A percentile compares a stretch with the other conserved stretches of the same genome.
These are phyloP conservation scores for Phytophthora europaea DNA, from an alignment of 352 stramenopile genomes.

Conservation along the genomic window DNA sequence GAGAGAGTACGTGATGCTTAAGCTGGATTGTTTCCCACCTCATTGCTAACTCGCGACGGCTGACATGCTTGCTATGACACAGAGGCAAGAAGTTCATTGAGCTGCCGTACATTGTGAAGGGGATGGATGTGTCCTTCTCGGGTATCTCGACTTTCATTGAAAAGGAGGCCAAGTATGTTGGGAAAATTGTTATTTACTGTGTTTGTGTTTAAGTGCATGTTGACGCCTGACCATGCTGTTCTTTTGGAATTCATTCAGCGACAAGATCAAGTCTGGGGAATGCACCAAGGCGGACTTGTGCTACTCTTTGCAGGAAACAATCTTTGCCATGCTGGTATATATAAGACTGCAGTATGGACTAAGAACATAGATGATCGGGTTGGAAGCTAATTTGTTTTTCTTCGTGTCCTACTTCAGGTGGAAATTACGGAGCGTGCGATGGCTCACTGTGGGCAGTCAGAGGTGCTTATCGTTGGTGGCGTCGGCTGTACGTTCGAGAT, in stretches of 20 bases:
- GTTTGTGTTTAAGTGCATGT: not conserved
- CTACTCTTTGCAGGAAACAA: conserved; percentile 99
- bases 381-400: not conserved
- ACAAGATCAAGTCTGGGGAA: conserved; percentile 85
- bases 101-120: conserved; percentile 99
- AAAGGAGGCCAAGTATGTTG: conserved; percentile 87
- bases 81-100: conserved; percentile 94
- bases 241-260: conserved; percentile 38
- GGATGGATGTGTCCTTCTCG: conserved; percentile 99
- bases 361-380: not conserved
- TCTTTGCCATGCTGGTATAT: conserved; percentile 99
- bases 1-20: conserved; percentile 75
- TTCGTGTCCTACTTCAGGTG: conserved; percentile 59
- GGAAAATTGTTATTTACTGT: not conserved
- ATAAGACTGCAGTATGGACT: not conserved
- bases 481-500: conserved; percentile 95
- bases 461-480: conserved; percentile 99
- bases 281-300: conserved; percentile 98
- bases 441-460: conserved; percentile 96
- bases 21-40: not conserved
- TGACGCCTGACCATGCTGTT: not conserved
- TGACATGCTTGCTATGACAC: conserved; percentile 6
- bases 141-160: conserved; percentile 98
- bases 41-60: not conserved
- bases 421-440: conserved; percentile 99